Percentiles rank a stretch among this genome's conserved stretches.
Conservation (phyloP, 192 early-diverging fungal genomes). For the Backusella circina region DNA sequence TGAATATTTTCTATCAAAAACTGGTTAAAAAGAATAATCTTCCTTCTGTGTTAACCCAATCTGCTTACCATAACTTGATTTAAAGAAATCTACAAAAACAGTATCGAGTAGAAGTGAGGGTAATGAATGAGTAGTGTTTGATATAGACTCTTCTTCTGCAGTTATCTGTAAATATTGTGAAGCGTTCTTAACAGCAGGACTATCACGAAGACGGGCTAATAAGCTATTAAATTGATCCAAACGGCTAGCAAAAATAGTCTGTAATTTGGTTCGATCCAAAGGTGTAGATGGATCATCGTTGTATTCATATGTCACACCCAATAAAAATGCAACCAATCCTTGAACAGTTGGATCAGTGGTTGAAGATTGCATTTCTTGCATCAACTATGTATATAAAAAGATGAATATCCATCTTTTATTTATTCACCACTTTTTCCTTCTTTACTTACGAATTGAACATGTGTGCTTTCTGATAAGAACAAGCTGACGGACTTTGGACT, state of each 20-base stretch:
- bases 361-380: slow-evolving; percentile 88
- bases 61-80: slow-evolving; percentile 68
- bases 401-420: not conserved
- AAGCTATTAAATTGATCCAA: slow-evolving; percentile 87
- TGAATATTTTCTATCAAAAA: slow-evolving; percentile 35
- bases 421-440: not conserved
- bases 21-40: slow-evolving; percentile 20
- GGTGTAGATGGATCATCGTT: slow-evolving; percentile 78
- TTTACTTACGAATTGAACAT: slow-evolving; percentile 81
- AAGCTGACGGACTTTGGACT: slow-evolving; percentile 76
- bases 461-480: slow-evolving; percentile 85
- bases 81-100: slow-evolving; percentile 83
- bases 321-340: slow-evolving; percentile 83
- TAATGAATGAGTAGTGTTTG: slow-evolving; percentile 37
- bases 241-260: slow-evolving; percentile 80
- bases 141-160: slow-evolving; percentile 52
- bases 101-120: slow-evolving; percentile 79
- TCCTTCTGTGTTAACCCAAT: slow-evolving; percentile 12
- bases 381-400: slow-evolving; percentile 54
- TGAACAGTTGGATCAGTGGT: slow-evolving; percentile 84
- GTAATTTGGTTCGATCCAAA: slow-evolving; percentile 68
- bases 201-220: slow-evolving; percentile 81
- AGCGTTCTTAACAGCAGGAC: slow-evolving; percentile 74
- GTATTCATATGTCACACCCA: slow-evolving; percentile 86
- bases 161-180: slow-evolving; percentile 61